Conservation (phyloP, 1,139 yeast genomes). For the Sugiyamaella neomexicana region DNA sequence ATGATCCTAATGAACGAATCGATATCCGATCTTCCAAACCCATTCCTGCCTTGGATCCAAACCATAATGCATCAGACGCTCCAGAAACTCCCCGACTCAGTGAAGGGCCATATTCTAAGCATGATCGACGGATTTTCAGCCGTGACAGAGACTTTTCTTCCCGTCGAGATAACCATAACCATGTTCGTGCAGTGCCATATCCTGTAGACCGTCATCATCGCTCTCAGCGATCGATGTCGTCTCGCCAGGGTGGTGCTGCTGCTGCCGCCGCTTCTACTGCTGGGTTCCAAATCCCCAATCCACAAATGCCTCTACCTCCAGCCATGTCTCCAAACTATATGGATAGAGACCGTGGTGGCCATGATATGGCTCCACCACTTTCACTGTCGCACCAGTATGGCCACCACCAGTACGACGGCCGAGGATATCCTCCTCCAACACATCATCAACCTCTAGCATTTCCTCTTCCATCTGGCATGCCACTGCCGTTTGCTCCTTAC, state of each 20-base stretch:
- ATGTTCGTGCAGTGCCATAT: background rate
- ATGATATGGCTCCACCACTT: background rate
- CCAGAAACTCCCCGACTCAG: background rate
- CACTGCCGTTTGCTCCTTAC: background rate
- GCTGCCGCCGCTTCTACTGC: background rate
- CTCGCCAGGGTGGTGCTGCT: background rate
- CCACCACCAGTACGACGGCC: background rate
- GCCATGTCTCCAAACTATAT: background rate
- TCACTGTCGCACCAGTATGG: background rate
- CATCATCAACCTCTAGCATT: background rate
- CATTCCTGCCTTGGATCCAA: background rate
- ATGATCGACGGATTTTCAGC: background rate
- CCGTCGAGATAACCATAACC: background rate
- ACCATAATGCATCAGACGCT: background rate
- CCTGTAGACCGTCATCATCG: background rate
- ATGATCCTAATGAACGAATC: background rate
- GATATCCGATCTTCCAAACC: background rate
- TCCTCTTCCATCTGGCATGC: background rate
- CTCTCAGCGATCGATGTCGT: background rate
- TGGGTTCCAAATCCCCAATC: background rate
- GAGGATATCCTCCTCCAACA: background rate
- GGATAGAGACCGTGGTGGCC: background rate
- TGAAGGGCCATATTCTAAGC: background rate
- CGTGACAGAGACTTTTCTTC: background rate
- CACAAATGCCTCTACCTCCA: background rate